These are phyloP conservation scores for Pouteria campechiana DNA, from an alignment of 179 eudicot species.

Conservation along the genomic window DNA sequence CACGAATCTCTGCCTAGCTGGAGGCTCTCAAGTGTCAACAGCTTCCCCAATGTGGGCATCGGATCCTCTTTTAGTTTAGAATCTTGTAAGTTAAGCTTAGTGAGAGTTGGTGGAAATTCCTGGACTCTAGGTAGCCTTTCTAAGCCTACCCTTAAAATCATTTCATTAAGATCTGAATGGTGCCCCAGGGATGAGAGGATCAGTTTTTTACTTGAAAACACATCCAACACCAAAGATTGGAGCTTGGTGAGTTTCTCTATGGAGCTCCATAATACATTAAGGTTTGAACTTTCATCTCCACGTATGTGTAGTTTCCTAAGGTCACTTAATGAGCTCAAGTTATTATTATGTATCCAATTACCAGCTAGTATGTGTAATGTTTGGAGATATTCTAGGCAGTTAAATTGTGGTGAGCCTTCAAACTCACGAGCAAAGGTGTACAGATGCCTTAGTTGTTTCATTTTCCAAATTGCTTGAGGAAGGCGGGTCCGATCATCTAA, in stretches of 20 bases:
- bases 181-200: too few species aligned
- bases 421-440: constrained; percentile 13
- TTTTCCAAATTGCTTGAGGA: constrained; percentile 35
- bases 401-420: too few species aligned
- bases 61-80: constrained; percentile 23
- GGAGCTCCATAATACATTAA: constrained; percentile 13
- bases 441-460: constrained; percentile 24
- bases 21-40: constrained; percentile 19
- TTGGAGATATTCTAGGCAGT: too few species aligned
- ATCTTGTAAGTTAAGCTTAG: constrained; percentile 26
- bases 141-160: constrained; percentile 26
- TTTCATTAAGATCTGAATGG: constrained; percentile 16
- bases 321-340: constrained; percentile 4
- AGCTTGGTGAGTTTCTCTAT: constrained; percentile 13
- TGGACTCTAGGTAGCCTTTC: not conserved
- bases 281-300: constrained; percentile 6
- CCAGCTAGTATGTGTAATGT: constrained; percentile 37
- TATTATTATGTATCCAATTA: constrained; percentile 2
- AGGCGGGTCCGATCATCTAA: constrained; percentile 20
- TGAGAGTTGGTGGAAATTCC: constrained; percentile 22
- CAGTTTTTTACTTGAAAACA: constrained; percentile 19
- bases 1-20: constrained; percentile 31
- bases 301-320: constrained; percentile 34
- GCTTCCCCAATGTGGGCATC: constrained; percentile 24
- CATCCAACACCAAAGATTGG: constrained; percentile 22